phyloP scores from a whole-genome alignment of 139 green algal genomes.

The Monoraphidium neglectum region DNA sequence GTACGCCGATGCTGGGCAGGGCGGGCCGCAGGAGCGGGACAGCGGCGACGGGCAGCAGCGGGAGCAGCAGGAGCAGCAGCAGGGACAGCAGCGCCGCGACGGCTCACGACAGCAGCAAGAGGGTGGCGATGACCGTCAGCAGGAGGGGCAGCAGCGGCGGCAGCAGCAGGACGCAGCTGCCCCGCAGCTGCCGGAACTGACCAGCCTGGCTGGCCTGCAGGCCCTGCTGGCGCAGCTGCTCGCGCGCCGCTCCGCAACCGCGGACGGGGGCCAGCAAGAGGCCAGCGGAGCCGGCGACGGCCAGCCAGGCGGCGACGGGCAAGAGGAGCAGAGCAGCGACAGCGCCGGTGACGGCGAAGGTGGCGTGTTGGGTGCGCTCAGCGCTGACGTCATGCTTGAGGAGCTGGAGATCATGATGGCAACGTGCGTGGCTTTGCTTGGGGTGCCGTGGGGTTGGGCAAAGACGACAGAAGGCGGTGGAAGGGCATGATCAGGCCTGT shows the following conservation, averaged over 20 bases:
- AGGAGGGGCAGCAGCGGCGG: constrained; percentile 3
- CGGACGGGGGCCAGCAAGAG: too few species aligned
- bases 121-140: not conserved
- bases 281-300: too few species aligned
- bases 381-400: not conserved
- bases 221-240: too few species aligned
- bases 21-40: not conserved
- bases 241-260: too few species aligned
- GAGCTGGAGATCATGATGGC: not conserved
- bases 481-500: too few species aligned
- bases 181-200: too few species aligned
- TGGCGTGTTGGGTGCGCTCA: not conserved
- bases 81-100: not conserved
- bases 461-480: too few species aligned
- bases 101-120: not conserved
- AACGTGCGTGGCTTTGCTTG: not conserved
- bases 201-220: too few species aligned
- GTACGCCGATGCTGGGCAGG: not conserved
- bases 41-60: not conserved
- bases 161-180: too few species aligned
- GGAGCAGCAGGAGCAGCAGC: not conserved
- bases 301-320: not conserved
- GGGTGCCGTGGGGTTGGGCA: too few species aligned
- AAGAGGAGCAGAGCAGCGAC: constrained; percentile 1
- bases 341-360: not conserved